These are phyloP conservation scores for Casuarina equisetifolia DNA, from an alignment of 306 rosid species.

Conservation along the genomic window DNA sequence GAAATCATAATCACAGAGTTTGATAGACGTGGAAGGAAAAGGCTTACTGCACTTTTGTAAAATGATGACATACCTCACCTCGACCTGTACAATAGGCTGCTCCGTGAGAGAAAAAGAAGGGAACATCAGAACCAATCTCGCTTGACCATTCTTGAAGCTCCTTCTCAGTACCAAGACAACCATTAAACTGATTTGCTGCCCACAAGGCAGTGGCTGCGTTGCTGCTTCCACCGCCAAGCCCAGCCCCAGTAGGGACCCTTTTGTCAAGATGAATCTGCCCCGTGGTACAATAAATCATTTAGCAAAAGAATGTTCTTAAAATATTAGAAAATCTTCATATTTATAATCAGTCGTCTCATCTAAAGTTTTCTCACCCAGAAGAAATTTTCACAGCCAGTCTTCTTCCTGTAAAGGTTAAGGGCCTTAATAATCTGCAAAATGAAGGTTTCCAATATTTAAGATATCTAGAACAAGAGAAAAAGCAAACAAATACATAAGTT, in stretches of 20 bases:
- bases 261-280: conserved; percentile 93
- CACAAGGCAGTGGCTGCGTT: conserved; percentile 97
- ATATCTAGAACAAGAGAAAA: conserved; percentile 17
- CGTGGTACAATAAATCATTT: conserved; percentile 14
- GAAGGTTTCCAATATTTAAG: conserved; percentile 21
- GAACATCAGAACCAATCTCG: conserved; percentile 97
- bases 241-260: conserved; percentile 94
- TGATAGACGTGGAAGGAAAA: not conserved
- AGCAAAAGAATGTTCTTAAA: not conserved
- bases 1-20: not conserved
- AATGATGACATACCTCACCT: conserved; percentile 78
- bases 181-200: conserved; percentile 95
- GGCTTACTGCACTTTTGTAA: not conserved
- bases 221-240: conserved; percentile 99
- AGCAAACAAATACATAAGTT: conserved; percentile 9
- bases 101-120: conserved; percentile 94
- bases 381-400: conserved; percentile 72
- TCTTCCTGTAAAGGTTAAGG: conserved; percentile 89
- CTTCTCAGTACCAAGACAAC: conserved; percentile 72
- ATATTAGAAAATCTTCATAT: not conserved
- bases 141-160: conserved; percentile 97
- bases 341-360: not conserved
- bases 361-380: conserved; percentile 71
- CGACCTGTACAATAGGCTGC: conserved; percentile 97
- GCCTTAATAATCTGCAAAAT: conserved; percentile 86